phyloP scores from a whole-genome alignment of 805 yeast genomes.

The Yamadazyma nakazawae region DNA sequence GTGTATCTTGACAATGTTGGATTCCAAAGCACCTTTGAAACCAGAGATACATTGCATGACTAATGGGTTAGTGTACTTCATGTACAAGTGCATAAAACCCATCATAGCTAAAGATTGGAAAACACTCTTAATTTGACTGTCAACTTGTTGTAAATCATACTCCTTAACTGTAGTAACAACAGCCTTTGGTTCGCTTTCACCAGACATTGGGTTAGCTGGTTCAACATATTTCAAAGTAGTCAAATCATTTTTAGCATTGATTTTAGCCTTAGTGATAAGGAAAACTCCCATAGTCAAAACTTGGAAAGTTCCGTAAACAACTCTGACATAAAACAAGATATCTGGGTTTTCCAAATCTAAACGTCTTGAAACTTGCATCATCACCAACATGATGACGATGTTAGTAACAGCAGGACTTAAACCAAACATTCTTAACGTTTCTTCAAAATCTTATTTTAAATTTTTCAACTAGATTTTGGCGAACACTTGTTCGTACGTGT shows the following conservation, averaged over 20 bases:
- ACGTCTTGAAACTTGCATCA: slow-evolving; percentile 92
- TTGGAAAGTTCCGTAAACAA: slow-evolving; percentile 66
- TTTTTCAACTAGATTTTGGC: not conserved
- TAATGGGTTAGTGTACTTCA: slow-evolving; percentile 96
- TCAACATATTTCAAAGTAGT: slow-evolving; percentile 89
- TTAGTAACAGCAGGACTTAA: slow-evolving; percentile 91
- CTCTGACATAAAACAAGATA: slow-evolving; percentile 70
- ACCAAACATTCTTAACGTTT: slow-evolving; percentile 6
- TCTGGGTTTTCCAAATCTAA: slow-evolving; percentile 84
- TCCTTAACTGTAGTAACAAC: slow-evolving; percentile 92
- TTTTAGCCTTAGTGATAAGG: slow-evolving; percentile 56
- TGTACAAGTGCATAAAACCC: slow-evolving; percentile 96
- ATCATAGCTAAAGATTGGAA: slow-evolving; percentile 93
- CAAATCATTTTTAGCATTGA: slow-evolving; percentile 77
- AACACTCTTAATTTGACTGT: slow-evolving; percentile 73
- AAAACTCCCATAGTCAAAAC: slow-evolving; percentile 62
- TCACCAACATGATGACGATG: slow-evolving; percentile 85
- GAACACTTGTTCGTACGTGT: not conserved
- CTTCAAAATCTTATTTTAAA: not conserved
- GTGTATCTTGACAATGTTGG: slow-evolving; percentile 89
- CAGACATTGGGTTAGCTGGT: slow-evolving; percentile 76
- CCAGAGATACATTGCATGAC: slow-evolving; percentile 92
- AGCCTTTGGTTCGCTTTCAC: slow-evolving; percentile 67
- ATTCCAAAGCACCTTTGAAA: slow-evolving; percentile 83
- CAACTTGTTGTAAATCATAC: slow-evolving; percentile 87